Evolutionary conservation across 2,329 filamentous ascomycete species (phyloP).

Genomic region (Aphanocladium album): DNA sequence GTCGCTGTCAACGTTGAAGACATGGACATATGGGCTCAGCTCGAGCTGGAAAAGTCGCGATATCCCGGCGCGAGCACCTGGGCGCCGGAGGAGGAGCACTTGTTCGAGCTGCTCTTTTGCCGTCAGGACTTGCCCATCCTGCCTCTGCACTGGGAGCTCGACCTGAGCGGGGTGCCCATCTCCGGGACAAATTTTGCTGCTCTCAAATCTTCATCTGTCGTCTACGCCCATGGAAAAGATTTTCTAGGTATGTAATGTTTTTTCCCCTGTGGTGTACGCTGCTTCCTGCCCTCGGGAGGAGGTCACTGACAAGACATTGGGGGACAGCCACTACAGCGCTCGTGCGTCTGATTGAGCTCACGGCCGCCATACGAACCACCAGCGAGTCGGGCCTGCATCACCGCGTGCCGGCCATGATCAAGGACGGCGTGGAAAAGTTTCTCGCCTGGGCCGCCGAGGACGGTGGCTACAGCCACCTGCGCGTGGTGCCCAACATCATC

Average conservation of each 20-base stretch:
- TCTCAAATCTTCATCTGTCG: constrained; percentile 27
- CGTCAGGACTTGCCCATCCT: constrained; percentile 37
- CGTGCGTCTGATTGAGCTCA: constrained; percentile 36
- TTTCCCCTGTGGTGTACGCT: too few relatives aligned
- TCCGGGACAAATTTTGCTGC: constrained; percentile 32
- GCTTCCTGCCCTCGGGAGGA: too few relatives aligned
- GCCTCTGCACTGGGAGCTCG: constrained; percentile 35
- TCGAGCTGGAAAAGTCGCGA: constrained; percentile 38
- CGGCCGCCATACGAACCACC: constrained; percentile 27
- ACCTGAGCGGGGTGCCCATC: constrained; percentile 37
- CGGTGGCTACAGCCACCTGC: constrained; percentile 30
- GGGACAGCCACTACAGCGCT: constrained; percentile 38
- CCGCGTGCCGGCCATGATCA: constrained; percentile 29
- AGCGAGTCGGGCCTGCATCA: constrained; percentile 30
- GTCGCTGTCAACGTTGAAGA: constrained; percentile 24
- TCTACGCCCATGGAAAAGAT: constrained; percentile 33
- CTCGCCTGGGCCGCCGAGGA: constrained; percentile 39
- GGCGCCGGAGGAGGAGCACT: constrained; percentile 44
- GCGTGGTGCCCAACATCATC: constrained; percentile 35
- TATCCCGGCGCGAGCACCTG: constrained; percentile 43
- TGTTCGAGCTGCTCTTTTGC: constrained; percentile 38
- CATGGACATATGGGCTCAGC: constrained; percentile 27
- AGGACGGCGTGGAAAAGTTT: constrained; percentile 30
- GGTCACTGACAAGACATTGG: too few relatives aligned
- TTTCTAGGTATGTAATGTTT: constrained; percentile 28